Percentiles rank a stretch among this genome's conserved stretches.
Evolutionary conservation across 208 protist genomes (phyloP).

Genomic region (Acanthamoeba sp.): DNA sequence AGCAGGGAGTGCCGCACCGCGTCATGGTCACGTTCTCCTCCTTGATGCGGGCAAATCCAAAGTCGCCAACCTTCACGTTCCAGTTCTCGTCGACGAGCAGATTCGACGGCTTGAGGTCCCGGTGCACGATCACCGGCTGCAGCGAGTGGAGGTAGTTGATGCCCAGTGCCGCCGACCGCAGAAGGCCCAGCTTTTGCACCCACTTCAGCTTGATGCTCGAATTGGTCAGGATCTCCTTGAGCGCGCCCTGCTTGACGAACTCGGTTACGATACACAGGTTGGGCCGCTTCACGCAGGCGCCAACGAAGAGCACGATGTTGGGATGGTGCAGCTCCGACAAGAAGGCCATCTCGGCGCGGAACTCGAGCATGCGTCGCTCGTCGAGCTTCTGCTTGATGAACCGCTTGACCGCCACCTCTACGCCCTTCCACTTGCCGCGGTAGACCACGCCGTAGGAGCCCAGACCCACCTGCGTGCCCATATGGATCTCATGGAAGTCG

Average conservation of each 20-base stretch:
- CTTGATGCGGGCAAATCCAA: slow-evolving; percentile 36
- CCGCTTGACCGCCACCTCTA: slow-evolving; percentile 25
- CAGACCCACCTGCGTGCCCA: neutral
- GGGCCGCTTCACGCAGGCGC: slow-evolving; percentile 35
- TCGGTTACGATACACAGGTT: slow-evolving; percentile 70
- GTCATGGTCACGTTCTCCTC: slow-evolving; percentile 56
- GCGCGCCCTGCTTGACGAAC: slow-evolving; percentile 43
- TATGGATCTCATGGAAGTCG: neutral
- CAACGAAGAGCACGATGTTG: slow-evolving; percentile 67
- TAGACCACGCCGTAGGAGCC: neutral
- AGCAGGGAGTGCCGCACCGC: slow-evolving; percentile 6
- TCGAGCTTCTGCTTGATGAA: slow-evolving; percentile 45
- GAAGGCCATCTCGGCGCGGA: slow-evolving; percentile 49
- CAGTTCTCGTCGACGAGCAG: slow-evolving; percentile 61
- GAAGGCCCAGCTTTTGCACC: slow-evolving; percentile 6
- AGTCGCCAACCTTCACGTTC: slow-evolving; percentile 59
- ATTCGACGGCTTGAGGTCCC: slow-evolving; percentile 47
- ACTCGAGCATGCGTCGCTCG: slow-evolving; percentile 54
- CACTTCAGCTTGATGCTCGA: neutral
- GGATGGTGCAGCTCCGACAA: slow-evolving; percentile 41
- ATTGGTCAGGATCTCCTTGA: slow-evolving; percentile 25
- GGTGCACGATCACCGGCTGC: slow-evolving; percentile 36
- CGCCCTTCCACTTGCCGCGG: neutral
- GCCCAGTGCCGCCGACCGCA: slow-evolving; percentile 6
- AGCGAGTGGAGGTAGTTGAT: slow-evolving; percentile 58